Percentiles rank a stretch among this genome's conserved stretches.
Conservation (phyloP, 306 rosid genomes). For the Clitoria ternatea region DNA sequence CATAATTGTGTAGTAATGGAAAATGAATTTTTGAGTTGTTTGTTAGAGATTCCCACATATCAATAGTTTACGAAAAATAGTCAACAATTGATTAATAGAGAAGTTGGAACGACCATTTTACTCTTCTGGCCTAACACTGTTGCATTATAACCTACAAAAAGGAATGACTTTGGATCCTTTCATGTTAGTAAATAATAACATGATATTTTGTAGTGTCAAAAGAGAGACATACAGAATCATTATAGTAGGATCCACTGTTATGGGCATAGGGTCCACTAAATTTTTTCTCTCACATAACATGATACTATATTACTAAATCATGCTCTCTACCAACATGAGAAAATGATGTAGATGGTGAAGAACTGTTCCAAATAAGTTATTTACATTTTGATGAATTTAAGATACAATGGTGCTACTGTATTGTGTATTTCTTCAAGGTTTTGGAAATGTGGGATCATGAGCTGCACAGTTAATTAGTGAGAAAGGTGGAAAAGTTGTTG, state of each 20-base stretch:
- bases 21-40: background rate
- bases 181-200: too few species aligned
- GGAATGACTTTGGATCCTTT: too few species aligned
- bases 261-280: too few species aligned
- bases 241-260: too few species aligned
- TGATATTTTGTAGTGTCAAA: too few species aligned
- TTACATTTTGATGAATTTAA: background rate
- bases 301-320: too few species aligned
- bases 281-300: too few species aligned
- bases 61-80: background rate
- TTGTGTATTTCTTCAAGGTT: conserved; percentile 50
- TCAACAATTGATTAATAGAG: background rate
- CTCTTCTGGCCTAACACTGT: background rate
- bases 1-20: background rate
- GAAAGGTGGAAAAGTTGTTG: conserved; percentile 84
- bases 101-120: background rate
- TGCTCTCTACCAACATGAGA: too few species aligned
- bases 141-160: background rate
- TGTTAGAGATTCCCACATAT: background rate
- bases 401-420: background rate
- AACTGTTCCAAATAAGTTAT: background rate
- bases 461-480: conserved; percentile 77
- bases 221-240: too few species aligned
- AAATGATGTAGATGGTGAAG: background rate
- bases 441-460: conserved; percentile 96